Evolutionary conservation across 257 asterid species (phyloP), one percentile per base, ranked within the genome.

Genomic region (Fraxinus anomala): DNA sequence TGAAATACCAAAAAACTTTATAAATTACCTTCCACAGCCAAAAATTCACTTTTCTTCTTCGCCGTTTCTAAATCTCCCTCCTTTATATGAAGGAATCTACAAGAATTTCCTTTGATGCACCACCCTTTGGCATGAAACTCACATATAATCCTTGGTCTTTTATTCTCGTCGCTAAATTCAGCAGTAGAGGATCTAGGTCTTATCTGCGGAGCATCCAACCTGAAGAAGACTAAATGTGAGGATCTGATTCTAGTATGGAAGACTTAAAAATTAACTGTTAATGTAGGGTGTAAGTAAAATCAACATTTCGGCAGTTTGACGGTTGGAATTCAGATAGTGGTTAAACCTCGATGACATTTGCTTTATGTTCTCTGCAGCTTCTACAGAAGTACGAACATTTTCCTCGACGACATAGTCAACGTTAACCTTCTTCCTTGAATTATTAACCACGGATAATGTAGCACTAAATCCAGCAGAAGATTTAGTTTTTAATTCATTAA

Each of bases 91-190:
- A 93, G 93, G 84, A 93, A 96, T 79, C 90, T 89, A 85, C 99
- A 96, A 5, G 96, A 83, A 31, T 68, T 88, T 72, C 97, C 98
- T 87, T 84, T 89, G 80, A 93, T 89, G 86, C 99, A 96, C 98
- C 98, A 96, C 44, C 99, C 99, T 83, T 88, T 89, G 71, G 95
- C 87, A 77, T 91, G 88, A 82, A 88, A 96, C 36, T 89, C 91
- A 75, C 98, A 96, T 54, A 81, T 77, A 77, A 88, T 85, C 81
- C 85, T 92, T 47, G 78, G 77, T 80, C 91, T 86, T 89, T 93
- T 93, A 77, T 80, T 88, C 39, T 72, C 88, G 16, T 84, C 84
- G 56, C 74, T 85, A 82, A 75, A 70, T 75, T 85, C 88, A 37
- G 81, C 76, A 75, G 78, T 84, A 75, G 90, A 80, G 80, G 90